phyloP scores from a whole-genome alignment of 2,329 filamentous ascomycete genomes.

The Cladosporium sp. region DNA sequence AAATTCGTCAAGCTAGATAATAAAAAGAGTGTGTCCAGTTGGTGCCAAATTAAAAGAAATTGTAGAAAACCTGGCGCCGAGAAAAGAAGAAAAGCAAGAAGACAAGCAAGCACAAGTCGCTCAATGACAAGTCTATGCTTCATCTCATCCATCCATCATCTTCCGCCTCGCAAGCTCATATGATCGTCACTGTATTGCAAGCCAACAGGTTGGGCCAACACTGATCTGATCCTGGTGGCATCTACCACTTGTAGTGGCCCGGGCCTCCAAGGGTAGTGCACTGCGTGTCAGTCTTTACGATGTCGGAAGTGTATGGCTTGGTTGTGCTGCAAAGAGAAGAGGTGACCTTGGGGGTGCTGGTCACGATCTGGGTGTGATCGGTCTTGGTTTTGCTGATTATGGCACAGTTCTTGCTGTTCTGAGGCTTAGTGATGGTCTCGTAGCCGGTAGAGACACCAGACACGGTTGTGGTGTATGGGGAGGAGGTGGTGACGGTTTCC shows the following conservation, averaged over 20 bases:
- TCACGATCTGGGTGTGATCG: conserved; percentile 2
- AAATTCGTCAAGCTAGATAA: background rate
- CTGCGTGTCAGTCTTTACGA: background rate
- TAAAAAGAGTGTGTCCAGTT: conserved; percentile 6
- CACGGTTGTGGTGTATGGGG: background rate
- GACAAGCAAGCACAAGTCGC: background rate
- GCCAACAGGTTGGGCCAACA: background rate
- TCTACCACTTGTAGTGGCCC: conserved; percentile 6
- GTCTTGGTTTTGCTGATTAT: conserved; percentile 5
- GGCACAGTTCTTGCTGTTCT: background rate
- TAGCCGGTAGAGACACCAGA: background rate
- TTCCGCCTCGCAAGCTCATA: background rate
- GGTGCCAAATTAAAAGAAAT: background rate
- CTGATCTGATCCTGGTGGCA: background rate
- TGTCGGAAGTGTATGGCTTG: conserved; percentile 3
- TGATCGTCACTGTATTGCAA: background rate
- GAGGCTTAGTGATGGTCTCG: conserved; percentile 3
- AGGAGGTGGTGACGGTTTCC: background rate
- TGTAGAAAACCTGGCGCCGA: background rate
- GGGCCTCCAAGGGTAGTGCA: conserved; percentile 4
- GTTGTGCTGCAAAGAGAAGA: conserved; percentile 8
- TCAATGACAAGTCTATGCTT: background rate
- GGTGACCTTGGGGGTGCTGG: background rate
- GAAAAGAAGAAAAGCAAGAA: background rate
- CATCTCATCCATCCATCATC: background rate